Base-by-base conservation (phyloP, 164 flowering plant genomes). In the Stephania yunnanensis region DNA sequence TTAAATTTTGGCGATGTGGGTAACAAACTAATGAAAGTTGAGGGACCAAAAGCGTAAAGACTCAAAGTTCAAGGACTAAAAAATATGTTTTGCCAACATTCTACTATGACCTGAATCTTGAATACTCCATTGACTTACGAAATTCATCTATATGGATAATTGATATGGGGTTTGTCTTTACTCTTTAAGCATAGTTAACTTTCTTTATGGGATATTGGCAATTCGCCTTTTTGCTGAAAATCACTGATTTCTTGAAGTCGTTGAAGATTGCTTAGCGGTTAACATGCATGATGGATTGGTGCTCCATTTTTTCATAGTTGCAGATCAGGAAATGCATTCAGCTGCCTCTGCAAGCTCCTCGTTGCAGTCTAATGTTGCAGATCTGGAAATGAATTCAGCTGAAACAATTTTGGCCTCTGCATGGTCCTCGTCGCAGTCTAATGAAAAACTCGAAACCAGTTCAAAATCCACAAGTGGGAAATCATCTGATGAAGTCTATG, bases 281-380 rank as follows among this genome's bases (percentile, higher is more conserved):
- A 70, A 46, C 70, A 22, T 69, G 36, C 17, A 71, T 20, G 58
- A 17, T 71, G 8, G 48, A 12, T 72, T 72, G 68, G 42, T 73
- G 20, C 13, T 73, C 53, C 66, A 12, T 76, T 70, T 63, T 36
- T 29, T 72, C 15, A 45, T 79, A 82, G 84, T 15, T 77, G 74
- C 61, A 76, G 50, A 48, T 76, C 77, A 71, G 61, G 81, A 75
- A 44, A 75, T 63, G 6, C 9, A 31, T 63, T 76, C 64, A 10
- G 25, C 50, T 17, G 66, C 52, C 68, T 31, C 29, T 65, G 36
- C 63, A 65, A 36, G 25, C 25, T 45, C 52, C 45, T 69, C 55
- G 13, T 7, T 9, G 13, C 68, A 64, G 25, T 50, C 68, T 71
- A 46, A 71, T 48, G 82, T 20, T 77, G 74, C 52, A 76, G 50